A percentile compares a stretch with the other conserved stretches of the same genome.
phyloP scores from a whole-genome alignment of 352 stramenopile species.

The Phytopythium aichiense region DNA sequence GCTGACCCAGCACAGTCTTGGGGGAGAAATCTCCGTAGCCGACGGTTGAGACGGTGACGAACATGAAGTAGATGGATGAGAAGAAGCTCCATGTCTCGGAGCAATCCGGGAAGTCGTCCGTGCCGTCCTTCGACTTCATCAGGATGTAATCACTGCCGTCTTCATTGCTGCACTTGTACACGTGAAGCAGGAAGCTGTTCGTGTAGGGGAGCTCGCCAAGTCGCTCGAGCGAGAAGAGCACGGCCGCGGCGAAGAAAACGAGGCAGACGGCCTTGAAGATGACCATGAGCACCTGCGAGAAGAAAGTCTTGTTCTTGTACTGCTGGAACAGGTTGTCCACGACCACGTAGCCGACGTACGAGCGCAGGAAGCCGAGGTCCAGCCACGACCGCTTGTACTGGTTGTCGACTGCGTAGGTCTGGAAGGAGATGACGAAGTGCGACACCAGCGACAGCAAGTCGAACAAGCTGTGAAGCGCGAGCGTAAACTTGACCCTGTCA shows the following conservation, averaged over 20 bases:
- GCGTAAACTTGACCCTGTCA: slow-evolving; percentile 48
- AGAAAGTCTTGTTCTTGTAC: slow-evolving; percentile 79
- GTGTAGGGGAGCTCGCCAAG: slow-evolving; percentile 79
- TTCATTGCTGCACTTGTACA: slow-evolving; percentile 75
- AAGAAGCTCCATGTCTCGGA: slow-evolving; percentile 85
- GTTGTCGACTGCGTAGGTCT: slow-evolving; percentile 52
- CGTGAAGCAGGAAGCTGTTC: slow-evolving; percentile 78
- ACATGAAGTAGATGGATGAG: slow-evolving; percentile 88
- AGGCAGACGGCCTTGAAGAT: slow-evolving; percentile 74
- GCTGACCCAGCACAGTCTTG: slow-evolving; percentile 75
- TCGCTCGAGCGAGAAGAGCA: slow-evolving; percentile 83
- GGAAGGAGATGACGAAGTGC: slow-evolving; percentile 75
- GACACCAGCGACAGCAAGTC: slow-evolving; percentile 80
- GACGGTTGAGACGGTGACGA: slow-evolving; percentile 85
- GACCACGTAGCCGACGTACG: slow-evolving; percentile 83
- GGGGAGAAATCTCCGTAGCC: slow-evolving; percentile 85
- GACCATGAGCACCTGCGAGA: slow-evolving; percentile 70
- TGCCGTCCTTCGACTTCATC: slow-evolving; percentile 45
- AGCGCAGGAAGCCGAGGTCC: slow-evolving; percentile 82
- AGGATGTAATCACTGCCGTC: slow-evolving; percentile 47
- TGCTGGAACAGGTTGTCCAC: slow-evolving; percentile 64
- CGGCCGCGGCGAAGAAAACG: slow-evolving; percentile 78
- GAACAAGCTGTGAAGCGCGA: slow-evolving; percentile 71
- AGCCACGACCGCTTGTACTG: slow-evolving; percentile 72
- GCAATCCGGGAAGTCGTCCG: slow-evolving; percentile 48